phyloP scores from a whole-genome alignment of 2,329 filamentous ascomycete species.

The Zasmidium cellare region DNA sequence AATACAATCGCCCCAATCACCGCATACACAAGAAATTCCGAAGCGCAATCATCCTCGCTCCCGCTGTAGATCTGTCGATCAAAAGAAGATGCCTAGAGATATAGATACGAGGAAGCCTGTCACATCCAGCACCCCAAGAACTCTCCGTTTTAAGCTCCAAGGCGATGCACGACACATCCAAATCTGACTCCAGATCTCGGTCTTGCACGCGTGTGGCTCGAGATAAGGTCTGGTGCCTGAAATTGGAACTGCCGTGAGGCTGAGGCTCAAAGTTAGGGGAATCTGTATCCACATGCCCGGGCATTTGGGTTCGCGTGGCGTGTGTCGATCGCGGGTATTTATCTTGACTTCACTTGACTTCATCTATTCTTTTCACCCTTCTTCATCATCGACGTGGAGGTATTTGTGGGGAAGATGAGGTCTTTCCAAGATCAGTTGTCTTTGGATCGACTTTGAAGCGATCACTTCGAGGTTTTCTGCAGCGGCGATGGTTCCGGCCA shows the following conservation, averaged over 20 bases:
- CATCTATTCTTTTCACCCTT: not conserved
- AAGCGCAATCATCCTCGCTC: no score
- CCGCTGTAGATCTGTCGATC: not conserved
- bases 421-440: no score
- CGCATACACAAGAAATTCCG: no score
- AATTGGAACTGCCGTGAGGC: not conserved
- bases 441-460: no score
- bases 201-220: not conserved
- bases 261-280: not conserved
- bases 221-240: no score
- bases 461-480: no score
- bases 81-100: not conserved
- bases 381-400: not conserved
- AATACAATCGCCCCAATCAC: no score
- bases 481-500: no score
- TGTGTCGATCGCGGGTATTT: not conserved
- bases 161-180: not conserved
- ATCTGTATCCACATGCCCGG: not conserved
- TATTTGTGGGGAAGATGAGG: no score
- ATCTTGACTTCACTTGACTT: not conserved
- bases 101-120: not conserved
- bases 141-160: not conserved
- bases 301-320: not conserved
- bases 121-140: not conserved
- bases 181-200: not conserved